phyloP scores from a whole-genome alignment of 139 green algal genomes.

The Pseudopediastrum boryanum region DNA sequence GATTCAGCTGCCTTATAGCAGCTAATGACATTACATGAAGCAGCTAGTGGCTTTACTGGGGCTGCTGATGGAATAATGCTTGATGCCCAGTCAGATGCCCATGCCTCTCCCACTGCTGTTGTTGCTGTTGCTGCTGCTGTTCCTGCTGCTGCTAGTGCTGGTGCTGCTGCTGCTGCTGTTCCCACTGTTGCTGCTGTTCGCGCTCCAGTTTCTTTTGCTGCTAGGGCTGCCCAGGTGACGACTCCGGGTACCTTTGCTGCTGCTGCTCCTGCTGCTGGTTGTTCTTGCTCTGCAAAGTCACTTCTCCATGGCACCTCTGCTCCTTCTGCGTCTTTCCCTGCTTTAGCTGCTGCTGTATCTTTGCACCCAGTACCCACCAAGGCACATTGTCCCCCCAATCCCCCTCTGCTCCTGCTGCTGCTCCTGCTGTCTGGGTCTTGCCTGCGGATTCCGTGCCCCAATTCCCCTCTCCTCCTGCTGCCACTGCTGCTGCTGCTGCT shows the following conservation, averaged over 20 bases:
- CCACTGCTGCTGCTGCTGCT: not conserved
- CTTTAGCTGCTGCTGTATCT: slow-evolving; percentile 10
- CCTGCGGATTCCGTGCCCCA: no score
- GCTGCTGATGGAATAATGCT: not conserved
- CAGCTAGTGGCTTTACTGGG: no score
- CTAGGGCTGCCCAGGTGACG: not conserved
- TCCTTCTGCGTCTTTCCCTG: not conserved
- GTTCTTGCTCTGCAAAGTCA: not conserved
- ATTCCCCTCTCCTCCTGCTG: not conserved
- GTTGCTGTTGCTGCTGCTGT: not conserved
- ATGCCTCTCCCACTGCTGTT: not conserved
- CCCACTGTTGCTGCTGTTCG: not conserved
- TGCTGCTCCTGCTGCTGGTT: slow-evolving; percentile 1
- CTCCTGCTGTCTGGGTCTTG: no score
- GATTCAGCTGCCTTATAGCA: not conserved
- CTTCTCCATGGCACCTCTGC: not conserved
- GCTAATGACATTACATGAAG: not conserved
- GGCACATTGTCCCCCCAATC: not conserved
- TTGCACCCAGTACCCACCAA: not conserved
- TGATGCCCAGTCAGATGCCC: not conserved
- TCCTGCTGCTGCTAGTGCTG: slow-evolving; percentile 9
- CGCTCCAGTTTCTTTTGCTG: not conserved
- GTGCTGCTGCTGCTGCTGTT: slow-evolving; percentile 1
- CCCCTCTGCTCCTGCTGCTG: slow-evolving; percentile 2
- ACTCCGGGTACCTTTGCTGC: not conserved